phyloP scores from a whole-genome alignment of 495 filamentous ascomycete genomes.

The Talaromyces trachyspermus region DNA sequence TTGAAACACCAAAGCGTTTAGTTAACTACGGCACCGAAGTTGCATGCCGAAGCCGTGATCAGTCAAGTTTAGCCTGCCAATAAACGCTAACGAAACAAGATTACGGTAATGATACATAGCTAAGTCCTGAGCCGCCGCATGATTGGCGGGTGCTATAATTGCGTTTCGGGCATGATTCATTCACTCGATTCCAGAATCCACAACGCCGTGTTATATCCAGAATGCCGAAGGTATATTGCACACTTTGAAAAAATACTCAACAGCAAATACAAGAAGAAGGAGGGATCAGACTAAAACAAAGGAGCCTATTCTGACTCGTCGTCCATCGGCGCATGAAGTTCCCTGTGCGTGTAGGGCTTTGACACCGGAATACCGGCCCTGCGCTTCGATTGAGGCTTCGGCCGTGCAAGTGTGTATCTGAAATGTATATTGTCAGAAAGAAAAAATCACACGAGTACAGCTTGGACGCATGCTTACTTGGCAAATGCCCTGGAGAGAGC shows the following conservation, averaged over 20 bases:
- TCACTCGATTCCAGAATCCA: neutral
- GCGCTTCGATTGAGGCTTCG: constrained; percentile 39
- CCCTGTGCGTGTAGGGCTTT: constrained; percentile 19
- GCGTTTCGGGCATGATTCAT: too few species aligned
- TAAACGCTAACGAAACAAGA: too few species aligned
- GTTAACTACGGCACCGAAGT: too few species aligned
- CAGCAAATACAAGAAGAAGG: neutral
- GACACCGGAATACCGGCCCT: constrained; percentile 34
- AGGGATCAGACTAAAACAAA: neutral
- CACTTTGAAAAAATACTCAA: neutral
- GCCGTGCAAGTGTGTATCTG: constrained; percentile 42
- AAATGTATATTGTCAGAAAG: too few species aligned
- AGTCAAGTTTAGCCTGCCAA: too few species aligned
- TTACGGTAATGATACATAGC: too few species aligned
- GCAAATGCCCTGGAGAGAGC: constrained; percentile 92
- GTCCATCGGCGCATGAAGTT: constrained; percentile 8
- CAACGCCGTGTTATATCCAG: constrained; percentile 4
- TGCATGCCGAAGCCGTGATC: too few species aligned
- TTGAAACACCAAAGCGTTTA: too few species aligned
- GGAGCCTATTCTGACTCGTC: neutral
- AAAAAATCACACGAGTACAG: constrained; percentile 11
- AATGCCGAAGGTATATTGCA: constrained; percentile 4
- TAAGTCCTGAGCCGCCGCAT: too few species aligned
- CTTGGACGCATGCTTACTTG: constrained; percentile 56
- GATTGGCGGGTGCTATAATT: too few species aligned